phyloP scores from a whole-genome alignment of 495 filamentous ascomycete genomes.

The Penicillium simplicissimum region DNA sequence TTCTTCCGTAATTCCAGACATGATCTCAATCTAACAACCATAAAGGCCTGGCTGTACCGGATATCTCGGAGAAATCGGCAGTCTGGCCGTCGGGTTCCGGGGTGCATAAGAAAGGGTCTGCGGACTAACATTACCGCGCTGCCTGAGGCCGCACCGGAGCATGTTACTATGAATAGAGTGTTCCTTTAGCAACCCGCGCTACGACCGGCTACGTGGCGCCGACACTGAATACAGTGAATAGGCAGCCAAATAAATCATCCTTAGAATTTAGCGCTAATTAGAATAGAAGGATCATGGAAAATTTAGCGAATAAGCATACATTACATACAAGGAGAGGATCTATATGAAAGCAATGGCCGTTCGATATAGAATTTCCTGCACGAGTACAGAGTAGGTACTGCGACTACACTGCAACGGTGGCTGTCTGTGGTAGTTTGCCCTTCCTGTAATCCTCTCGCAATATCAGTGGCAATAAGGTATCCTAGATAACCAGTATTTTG shows the following conservation, averaged over 20 bases:
- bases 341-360: not conserved
- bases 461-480: not conserved
- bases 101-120: not conserved
- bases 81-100: not conserved
- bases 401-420: not conserved
- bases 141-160: slow-evolving; percentile 7
- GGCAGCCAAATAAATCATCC: slow-evolving; percentile 13
- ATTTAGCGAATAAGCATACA: not conserved
- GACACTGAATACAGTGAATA: not conserved
- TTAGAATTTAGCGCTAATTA: not conserved
- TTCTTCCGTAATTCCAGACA: not conserved
- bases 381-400: no score
- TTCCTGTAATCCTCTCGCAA: slow-evolving; percentile 3
- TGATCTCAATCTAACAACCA: not conserved
- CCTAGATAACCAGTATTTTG: not conserved
- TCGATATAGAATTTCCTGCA: not conserved
- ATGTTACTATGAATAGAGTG: slow-evolving; percentile 23
- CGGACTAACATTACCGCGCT: not conserved
- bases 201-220: no score
- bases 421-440: slow-evolving; percentile 19
- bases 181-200: slow-evolving; percentile 16
- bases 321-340: not conserved
- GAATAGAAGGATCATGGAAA: not conserved
- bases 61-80: not conserved
- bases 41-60: not conserved